phyloP scores from a whole-genome alignment of 2,329 filamentous ascomycete species.

The Venturia asperata region DNA sequence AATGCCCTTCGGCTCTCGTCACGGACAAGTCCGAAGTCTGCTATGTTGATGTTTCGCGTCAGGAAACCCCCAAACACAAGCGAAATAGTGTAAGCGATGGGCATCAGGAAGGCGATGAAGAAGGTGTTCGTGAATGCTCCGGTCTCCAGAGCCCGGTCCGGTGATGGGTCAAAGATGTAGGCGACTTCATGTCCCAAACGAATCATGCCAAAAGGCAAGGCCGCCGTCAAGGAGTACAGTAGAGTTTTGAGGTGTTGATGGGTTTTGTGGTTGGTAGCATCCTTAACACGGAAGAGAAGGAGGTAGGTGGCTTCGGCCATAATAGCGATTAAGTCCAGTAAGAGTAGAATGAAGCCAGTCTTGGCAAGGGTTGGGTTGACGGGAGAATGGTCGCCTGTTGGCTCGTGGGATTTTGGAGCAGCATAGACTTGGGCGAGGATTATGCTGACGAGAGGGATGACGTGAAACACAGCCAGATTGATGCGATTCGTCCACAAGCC shows the following conservation, averaged over 20 bases:
- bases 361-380: background rate
- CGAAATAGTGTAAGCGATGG: background rate
- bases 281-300: background rate
- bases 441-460: background rate
- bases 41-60: background rate
- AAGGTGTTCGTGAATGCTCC: background rate
- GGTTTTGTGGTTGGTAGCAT: background rate
- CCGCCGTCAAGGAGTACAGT: background rate
- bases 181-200: conserved; percentile 5
- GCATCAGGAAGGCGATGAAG: conserved; percentile 2
- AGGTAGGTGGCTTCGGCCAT: background rate
- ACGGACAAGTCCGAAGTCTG: background rate
- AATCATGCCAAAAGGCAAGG: conserved; percentile 1
- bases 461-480: background rate
- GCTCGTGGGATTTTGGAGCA: conserved; percentile 1
- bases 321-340: background rate
- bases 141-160: background rate
- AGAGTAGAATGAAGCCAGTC: background rate
- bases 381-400: background rate
- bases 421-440: background rate
- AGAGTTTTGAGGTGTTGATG: background rate
- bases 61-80: background rate
- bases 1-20: background rate
- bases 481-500: background rate
- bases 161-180: background rate